Base-by-base conservation (phyloP, 768 basidiomycete genomes). In the Naematelia aurantialba region DNA sequence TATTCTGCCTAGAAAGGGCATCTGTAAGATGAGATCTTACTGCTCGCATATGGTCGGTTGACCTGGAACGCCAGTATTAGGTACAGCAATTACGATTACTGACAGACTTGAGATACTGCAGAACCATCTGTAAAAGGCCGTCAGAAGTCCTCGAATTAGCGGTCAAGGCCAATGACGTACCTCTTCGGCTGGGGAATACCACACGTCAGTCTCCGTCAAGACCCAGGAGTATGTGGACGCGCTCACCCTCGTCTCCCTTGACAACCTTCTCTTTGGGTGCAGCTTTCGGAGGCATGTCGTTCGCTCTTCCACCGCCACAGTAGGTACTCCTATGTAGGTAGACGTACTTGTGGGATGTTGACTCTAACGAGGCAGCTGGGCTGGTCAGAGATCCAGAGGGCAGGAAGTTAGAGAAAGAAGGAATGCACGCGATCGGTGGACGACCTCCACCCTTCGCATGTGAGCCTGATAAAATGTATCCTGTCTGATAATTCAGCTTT, bases 11-110 rank as follows among this genome's bases (percentile, higher is more conserved):
- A n/a, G n/a, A n/a, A n/a, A n/a, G n/a, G n/a, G n/a, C n/a, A n/a
- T n/a, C n/a, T n/a, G n/a, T n/a, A n/a, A n/a, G n/a, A n/a, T n/a
- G n/a, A n/a, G n/a, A n/a, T n/a, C 66, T 60, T 60, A 76, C 79
- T 75, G 45, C 89, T 90, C 5, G 91, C 91, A 69, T 87, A 93
- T 4, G 91, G 91, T n/a, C 91, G 83, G 76, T 94, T 94, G 84
- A 91, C 89, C 89, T 91, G 68, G 31, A 46, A 34, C 48, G 17
- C 56, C 56, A 39, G 44, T 42, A 56, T 19, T 31, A 10, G 52
- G 14, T 34, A 27, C 27, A 56, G 14, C 51, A 22, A 5, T 4
- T n/a, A 47, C 27, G 53, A 44, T 39, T 3, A 27, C 62, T 58
- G 54, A 88, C 90, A 78, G 78, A 80, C 80, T 86, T 89, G 69